These are phyloP conservation scores for Saccharomyces hybrid DNA, from an alignment of 1,139 yeast genomes.

Conservation along the genomic window DNA sequence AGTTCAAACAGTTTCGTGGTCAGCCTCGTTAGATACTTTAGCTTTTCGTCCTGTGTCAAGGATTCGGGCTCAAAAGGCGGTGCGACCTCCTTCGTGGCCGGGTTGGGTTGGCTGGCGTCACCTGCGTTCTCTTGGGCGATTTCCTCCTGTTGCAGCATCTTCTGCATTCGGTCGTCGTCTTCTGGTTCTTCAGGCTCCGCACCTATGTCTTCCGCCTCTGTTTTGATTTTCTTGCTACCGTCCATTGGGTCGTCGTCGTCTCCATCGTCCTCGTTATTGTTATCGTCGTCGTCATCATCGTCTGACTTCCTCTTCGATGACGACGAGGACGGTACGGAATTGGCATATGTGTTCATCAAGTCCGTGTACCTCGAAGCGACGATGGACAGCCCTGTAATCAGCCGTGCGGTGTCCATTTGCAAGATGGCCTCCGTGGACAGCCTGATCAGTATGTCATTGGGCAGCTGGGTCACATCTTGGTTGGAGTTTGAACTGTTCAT, in stretches of 20 bases:
- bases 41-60: neutral
- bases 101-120: neutral
- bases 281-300: conserved; percentile 16
- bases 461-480: conserved; percentile 64
- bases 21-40: neutral
- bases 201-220: conserved; percentile 15
- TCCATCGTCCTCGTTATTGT: conserved; percentile 24
- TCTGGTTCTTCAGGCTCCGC: conserved; percentile 6
- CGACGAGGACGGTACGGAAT: neutral
- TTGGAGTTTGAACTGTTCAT: conserved; percentile 53
- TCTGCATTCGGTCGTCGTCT: conserved; percentile 20
- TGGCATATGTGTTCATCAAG: conserved; percentile 28
- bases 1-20: neutral
- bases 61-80: neutral
- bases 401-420: conserved; percentile 45
- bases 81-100: neutral
- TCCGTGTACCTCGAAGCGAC: conserved; percentile 54
- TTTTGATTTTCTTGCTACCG: conserved; percentile 26
- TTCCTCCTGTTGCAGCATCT: conserved; percentile 8
- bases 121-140: neutral
- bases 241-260: conserved; percentile 20
- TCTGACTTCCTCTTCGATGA: conserved; percentile 8
- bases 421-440: conserved; percentile 59
- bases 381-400: conserved; percentile 63
- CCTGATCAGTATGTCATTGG: conserved; percentile 54